Evolutionary conservation across 805 yeast genomes (phyloP), one percentile per base, ranked within the genome.

Genomic region (Candida insectalens): DNA sequence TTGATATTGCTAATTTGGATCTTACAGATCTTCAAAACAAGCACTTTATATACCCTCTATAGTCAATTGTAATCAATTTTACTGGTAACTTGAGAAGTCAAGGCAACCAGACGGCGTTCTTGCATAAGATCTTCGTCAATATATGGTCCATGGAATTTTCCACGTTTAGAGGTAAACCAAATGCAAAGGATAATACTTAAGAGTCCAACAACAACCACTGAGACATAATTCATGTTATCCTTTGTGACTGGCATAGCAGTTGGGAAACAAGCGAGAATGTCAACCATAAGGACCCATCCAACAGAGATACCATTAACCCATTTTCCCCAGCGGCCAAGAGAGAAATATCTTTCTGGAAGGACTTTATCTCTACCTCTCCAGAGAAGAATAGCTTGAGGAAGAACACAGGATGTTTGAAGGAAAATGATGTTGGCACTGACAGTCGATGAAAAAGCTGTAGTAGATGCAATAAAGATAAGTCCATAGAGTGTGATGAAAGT

Each of bases 11-110:
- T 1, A 54, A 60, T 41, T 49, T 71, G 36, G 79, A 72, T 49
- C 47, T 71, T 25, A 74, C 80, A 4, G 78, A 73, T 44, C 46
- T 63, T 19, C 73, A 73, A 40, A 72, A 71, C 44, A 54, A 65
- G 42, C 47, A 57, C 14, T 73, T 71, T 39, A 67, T 72, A 17
- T 73, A 73, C 38, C 76, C 77, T 12, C 44, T 67, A 27, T 50
- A 62, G 23, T 21, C 12, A 21, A n/a, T n/a, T 12, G 23, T 21
- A 21, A 21, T 21, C 23, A 8, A 21, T 21, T 21, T n/a, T n/a
- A n/a, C n/a, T n/a, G n/a, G n/a, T n/a, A n/a, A n/a, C n/a, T n/a
- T n/a, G n/a, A n/a, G 23, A 21, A 12, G 23, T 21, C 23, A 21
- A 12, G 23, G 23, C 23, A 7, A 8, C 23, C 12, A 21, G 12